Percentiles rank a stretch among this genome's conserved stretches.
Conservation (phyloP, 202 grass and related monocot species). For the Cymbopogon flexuosus region DNA sequence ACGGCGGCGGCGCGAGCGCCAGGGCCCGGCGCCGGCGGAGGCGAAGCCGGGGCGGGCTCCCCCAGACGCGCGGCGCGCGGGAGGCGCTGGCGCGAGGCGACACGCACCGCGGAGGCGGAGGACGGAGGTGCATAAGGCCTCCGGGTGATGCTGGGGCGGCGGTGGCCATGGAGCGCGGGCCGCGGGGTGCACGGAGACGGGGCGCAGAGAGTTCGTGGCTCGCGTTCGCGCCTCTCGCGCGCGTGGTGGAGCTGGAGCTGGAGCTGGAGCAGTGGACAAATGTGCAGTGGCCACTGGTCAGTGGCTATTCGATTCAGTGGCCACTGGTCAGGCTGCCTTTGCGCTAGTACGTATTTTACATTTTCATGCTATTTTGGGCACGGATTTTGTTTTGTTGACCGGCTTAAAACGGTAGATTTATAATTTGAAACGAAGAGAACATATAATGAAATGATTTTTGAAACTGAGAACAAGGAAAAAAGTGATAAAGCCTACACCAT, state of each 20-base stretch:
- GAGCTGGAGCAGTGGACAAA: not conserved
- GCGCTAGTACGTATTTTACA: no score
- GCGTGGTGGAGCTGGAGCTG: not conserved
- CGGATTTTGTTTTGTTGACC: no score
- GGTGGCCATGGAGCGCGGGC: no score
- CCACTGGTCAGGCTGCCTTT: no score
- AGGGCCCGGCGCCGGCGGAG: not conserved
- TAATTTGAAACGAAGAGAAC: no score
- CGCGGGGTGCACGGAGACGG: not conserved
- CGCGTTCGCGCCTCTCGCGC: slow-evolving; percentile 20
- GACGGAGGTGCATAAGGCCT: slow-evolving; percentile 2
- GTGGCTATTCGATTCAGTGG: not conserved
- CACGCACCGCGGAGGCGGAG: not conserved
- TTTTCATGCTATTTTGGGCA: no score
- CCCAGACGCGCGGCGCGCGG: not conserved
- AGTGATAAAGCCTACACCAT: no score
- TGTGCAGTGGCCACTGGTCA: not conserved
- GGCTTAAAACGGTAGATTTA: no score
- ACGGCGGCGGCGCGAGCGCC: slow-evolving; percentile 11
- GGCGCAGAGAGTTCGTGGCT: slow-evolving; percentile 6
- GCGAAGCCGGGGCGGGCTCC: not conserved
- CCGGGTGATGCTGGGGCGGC: not conserved
- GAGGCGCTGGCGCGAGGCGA: not conserved
- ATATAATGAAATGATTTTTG: no score
- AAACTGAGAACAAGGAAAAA: no score